Percentiles rank a stretch among this genome's conserved stretches.
These are phyloP conservation scores for Triadica sebifera DNA, from an alignment of 345 rosid genomes.

Conservation along the genomic window DNA sequence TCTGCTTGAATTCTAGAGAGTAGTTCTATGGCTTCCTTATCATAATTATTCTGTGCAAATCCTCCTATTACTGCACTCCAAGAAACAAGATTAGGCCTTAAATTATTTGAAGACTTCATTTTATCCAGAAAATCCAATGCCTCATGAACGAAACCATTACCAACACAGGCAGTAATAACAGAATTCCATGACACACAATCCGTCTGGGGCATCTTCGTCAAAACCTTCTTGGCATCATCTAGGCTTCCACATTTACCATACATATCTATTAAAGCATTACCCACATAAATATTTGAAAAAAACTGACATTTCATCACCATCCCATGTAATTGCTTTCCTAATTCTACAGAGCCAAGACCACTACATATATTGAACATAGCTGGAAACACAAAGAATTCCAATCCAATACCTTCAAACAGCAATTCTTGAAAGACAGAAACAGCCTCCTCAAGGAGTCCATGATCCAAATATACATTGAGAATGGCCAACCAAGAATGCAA, in stretches of 20 bases:
- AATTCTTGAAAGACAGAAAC: conserved; percentile 15
- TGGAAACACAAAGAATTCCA: conserved; percentile 27
- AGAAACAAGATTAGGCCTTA: conserved; percentile 47
- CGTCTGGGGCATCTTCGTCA: conserved; percentile 14
- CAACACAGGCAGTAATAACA: conserved; percentile 26
- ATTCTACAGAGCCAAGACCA: conserved; percentile 15
- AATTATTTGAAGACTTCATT: conserved; percentile 31
- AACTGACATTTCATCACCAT: conserved; percentile 22
- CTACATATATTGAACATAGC: conserved; percentile 20
- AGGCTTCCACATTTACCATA: conserved; percentile 31
- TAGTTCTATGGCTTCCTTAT: conserved; percentile 39
- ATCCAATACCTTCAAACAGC: conserved; percentile 11
- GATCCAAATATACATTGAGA: conserved; percentile 13
- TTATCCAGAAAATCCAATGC: conserved; percentile 36
- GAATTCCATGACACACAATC: conserved; percentile 33
- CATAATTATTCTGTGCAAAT: conserved; percentile 47
- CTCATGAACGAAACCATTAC: conserved; percentile 29
- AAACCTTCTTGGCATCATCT: conserved; percentile 22
- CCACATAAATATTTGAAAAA: conserved; percentile 22
- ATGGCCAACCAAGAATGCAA: conserved; percentile 24
- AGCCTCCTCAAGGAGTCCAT: conserved; percentile 19
- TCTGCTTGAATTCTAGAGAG: conserved; percentile 44
- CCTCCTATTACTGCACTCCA: conserved; percentile 70
- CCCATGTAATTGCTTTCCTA: conserved; percentile 27
- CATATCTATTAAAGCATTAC: conserved; percentile 31